A percentile compares a stretch with the other conserved stretches of the same genome.
Conservation (phyloP, 768 basidiomycete genomes). For the Xerocomellus dryophilus region DNA sequence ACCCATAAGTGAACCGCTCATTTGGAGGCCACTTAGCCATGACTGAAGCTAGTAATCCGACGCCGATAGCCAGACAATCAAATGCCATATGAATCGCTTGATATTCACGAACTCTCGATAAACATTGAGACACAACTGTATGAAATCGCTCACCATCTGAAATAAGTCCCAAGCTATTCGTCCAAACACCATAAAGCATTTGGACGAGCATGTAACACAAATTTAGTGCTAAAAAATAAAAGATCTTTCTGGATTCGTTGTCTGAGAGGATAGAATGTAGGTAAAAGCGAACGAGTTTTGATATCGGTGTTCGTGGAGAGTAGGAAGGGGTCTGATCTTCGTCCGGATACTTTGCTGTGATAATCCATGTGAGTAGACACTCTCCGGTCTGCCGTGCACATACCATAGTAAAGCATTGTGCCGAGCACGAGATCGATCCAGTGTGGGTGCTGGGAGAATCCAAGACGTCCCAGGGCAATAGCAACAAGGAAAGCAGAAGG, state of each 20-base stretch:
- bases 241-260: constrained; percentile 90
- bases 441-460: constrained; percentile 58
- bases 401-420: constrained; percentile 63
- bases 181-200: constrained; percentile 97
- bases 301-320: constrained; percentile 49
- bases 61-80: constrained; percentile 95
- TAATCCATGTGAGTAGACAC: constrained; percentile 5
- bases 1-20: constrained; percentile 94
- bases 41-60: constrained; percentile 92
- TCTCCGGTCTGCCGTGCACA: constrained; percentile 10
- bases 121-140: not conserved
- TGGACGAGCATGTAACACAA: constrained; percentile 96
- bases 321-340: constrained; percentile 42
- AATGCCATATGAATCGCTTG: constrained; percentile 99
- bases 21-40: constrained; percentile 99
- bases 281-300: constrained; percentile 61
- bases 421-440: constrained; percentile 61
- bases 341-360: constrained; percentile 51
- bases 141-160: constrained; percentile 75
- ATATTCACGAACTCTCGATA: constrained; percentile 1
- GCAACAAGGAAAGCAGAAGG: constrained; percentile 48
- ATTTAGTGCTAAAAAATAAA: constrained; percentile 94
- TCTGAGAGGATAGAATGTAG: constrained; percentile 90
- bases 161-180: constrained; percentile 93
- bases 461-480: constrained; percentile 53